These are phyloP conservation scores for Kuraishia piskuri DNA, from an alignment of 805 yeast species.

Conservation along the genomic window DNA sequence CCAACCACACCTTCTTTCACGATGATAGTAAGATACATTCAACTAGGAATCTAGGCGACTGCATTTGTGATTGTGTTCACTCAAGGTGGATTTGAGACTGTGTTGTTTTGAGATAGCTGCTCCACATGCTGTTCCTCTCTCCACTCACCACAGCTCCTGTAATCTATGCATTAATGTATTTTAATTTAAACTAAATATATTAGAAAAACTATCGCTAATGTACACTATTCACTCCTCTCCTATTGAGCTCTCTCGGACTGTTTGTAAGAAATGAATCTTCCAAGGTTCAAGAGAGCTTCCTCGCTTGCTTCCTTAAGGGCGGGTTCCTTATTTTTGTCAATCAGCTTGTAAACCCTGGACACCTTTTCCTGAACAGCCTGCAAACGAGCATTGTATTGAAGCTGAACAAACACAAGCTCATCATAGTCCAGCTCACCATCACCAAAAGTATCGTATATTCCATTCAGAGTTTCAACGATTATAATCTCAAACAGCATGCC, in stretches of 20 bases:
- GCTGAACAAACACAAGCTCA: conserved; percentile 51
- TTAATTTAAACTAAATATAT: background rate
- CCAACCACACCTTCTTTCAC: background rate
- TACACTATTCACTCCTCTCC: background rate
- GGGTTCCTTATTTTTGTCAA: conserved; percentile 55
- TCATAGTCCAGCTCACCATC: conserved; percentile 68
- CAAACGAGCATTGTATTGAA: conserved; percentile 35
- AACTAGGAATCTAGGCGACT: too few species aligned
- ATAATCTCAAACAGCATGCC: conserved; percentile 15
- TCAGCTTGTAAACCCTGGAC: conserved; percentile 44
- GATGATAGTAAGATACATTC: too few species aligned
- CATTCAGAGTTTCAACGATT: conserved; percentile 51
- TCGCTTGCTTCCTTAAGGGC: conserved; percentile 55
- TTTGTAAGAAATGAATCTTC: conserved; percentile 75
- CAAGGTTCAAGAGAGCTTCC: conserved; percentile 58
- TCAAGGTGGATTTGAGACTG: too few species aligned
- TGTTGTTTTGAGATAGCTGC: too few species aligned
- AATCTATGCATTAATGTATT: background rate
- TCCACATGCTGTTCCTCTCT: too few species aligned
- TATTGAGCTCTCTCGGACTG: conserved; percentile 26
- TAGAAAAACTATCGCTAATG: background rate
- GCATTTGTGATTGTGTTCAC: too few species aligned
- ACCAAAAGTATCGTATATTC: conserved; percentile 70
- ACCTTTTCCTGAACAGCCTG: conserved; percentile 35
- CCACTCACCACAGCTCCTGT: too few species aligned